Evolutionary conservation across 164 flowering plant species (phyloP).

Genomic region (Stephania cephalantha): DNA sequence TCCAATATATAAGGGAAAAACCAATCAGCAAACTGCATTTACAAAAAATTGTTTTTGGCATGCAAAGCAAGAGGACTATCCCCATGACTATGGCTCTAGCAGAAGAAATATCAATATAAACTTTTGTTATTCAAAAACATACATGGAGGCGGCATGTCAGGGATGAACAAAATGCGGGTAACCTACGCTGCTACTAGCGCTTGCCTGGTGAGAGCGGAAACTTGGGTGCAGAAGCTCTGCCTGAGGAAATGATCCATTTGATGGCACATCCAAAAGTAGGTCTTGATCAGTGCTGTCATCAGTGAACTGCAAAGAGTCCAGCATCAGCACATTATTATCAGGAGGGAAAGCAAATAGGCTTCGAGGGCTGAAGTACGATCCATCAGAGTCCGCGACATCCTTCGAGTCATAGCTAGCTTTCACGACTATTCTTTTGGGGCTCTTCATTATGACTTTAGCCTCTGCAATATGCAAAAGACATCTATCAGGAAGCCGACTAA

Average conservation of each 20-base stretch:
- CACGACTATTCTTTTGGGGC: slow-evolving; percentile 39
- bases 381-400: slow-evolving; percentile 40
- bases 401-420: slow-evolving; percentile 34
- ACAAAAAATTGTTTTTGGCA: slow-evolving; percentile 22
- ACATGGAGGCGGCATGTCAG: slow-evolving; percentile 20
- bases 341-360: slow-evolving; percentile 58
- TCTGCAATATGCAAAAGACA: slow-evolving; percentile 35
- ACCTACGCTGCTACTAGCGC: slow-evolving; percentile 49
- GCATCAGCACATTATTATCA: slow-evolving; percentile 46
- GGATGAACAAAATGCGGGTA: slow-evolving; percentile 32
- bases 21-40: slow-evolving; percentile 26
- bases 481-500: neutral
- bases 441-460: slow-evolving; percentile 35
- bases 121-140: slow-evolving; percentile 2
- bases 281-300: slow-evolving; percentile 72
- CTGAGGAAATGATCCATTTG: slow-evolving; percentile 65
- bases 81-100: slow-evolving; percentile 11
- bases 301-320: slow-evolving; percentile 43
- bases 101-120: slow-evolving; percentile 15
- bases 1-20: slow-evolving; percentile 14
- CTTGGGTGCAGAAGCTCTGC: slow-evolving; percentile 79
- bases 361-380: slow-evolving; percentile 58
- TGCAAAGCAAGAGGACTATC: slow-evolving; percentile 13
- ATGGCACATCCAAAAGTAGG: slow-evolving; percentile 75
- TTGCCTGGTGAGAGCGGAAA: slow-evolving; percentile 36